Evolutionary conservation across 2,329 filamentous ascomycete species (phyloP).

Genomic region (Ophiostoma quercus): DNA sequence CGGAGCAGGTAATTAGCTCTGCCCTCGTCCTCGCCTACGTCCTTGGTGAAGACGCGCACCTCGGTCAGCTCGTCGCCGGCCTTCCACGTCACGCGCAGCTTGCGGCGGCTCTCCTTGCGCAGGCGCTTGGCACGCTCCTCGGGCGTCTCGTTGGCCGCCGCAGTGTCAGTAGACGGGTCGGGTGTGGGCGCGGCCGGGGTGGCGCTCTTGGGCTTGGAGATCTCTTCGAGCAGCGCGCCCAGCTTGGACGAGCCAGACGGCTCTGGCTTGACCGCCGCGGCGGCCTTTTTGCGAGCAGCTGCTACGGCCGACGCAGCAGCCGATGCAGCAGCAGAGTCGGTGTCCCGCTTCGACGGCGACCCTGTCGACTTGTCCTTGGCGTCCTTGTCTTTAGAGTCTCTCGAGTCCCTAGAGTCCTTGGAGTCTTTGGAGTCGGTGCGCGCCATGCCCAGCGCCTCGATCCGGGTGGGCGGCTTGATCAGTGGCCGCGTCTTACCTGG

Average conservation of each 20-base stretch:
- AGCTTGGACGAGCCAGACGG: constrained; percentile 42
- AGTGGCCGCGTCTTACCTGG: constrained; percentile 45
- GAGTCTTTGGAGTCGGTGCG: constrained; percentile 4
- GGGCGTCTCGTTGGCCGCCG: constrained; percentile 53
- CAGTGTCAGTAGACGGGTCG: constrained; percentile 39
- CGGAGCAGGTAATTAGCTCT: constrained; percentile 62
- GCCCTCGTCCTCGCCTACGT: constrained; percentile 67
- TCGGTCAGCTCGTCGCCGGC: constrained; percentile 61
- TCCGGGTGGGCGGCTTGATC: constrained; percentile 36
- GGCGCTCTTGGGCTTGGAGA: constrained; percentile 48
- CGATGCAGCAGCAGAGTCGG: neutral
- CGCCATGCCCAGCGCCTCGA: constrained; percentile 17
- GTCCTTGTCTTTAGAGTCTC: constrained; percentile 5
- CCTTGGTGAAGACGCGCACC: constrained; percentile 65
- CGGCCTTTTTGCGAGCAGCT: constrained; percentile 29
- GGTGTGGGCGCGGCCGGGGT: constrained; percentile 37
- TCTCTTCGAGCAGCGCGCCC: constrained; percentile 49
- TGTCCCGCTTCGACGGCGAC: constrained; percentile 16
- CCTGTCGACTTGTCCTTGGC: constrained; percentile 15
- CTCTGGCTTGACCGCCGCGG: constrained; percentile 31
- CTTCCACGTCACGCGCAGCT: constrained; percentile 67
- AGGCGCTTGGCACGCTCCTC: constrained; percentile 63
- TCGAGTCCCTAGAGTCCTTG: neutral
- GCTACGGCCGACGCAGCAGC: neutral
- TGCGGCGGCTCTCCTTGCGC: constrained; percentile 65